Evolutionary conservation across 1,284 basidiomycete genomes (phyloP), one percentile per base, ranked within the genome.

Genomic region (Pseudozyma hubeiensis): DNA sequence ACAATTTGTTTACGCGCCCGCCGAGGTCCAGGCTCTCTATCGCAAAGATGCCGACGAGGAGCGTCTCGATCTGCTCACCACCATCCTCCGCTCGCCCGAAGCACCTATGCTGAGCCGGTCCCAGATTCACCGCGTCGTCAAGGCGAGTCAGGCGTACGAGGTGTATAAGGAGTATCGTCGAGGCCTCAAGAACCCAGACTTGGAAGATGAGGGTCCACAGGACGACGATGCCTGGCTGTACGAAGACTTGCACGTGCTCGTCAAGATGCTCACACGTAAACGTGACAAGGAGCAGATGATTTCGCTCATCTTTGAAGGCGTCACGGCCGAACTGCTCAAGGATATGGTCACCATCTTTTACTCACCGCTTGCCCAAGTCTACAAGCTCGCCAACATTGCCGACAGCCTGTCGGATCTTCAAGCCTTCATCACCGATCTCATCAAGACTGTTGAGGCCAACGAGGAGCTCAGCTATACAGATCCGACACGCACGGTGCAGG

Each of bases 321-420:
- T 91, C 43, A 99, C 97, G 0, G 91, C 97, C 4, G 96, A 98
- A 50, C 87, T 99, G 41, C 87, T 99, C 78, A 98, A 96, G 85
- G 97, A 99, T 84, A 98, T 99, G 68, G 94, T 99, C 78, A 98
- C 97, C 11, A 99, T 99, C 68, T 99, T 99, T 85, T 99, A 99
- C 85, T 87, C 95, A 0, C 97, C 97, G 1, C 87, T 99, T n/a
- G 97, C 97, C 0, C 93, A 96, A 80, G 97, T 99, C 2, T 99
- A 99, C 87, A 92, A 93, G 82, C 96, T 96, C 5, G 97, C 97
- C 5, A 97, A 93, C 83, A 97, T 99, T 58, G 92, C 93, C 10
- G 96, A 99, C 83, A 97, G 94, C 2, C 85, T 99, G 2, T 88
- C 90, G 37, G 97, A 99, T 83, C 82, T 98, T 55, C 97, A 99